These are phyloP conservation scores for Megacollybia platyphylla DNA, from an alignment of 1,284 basidiomycete genomes.

Conservation along the genomic window DNA sequence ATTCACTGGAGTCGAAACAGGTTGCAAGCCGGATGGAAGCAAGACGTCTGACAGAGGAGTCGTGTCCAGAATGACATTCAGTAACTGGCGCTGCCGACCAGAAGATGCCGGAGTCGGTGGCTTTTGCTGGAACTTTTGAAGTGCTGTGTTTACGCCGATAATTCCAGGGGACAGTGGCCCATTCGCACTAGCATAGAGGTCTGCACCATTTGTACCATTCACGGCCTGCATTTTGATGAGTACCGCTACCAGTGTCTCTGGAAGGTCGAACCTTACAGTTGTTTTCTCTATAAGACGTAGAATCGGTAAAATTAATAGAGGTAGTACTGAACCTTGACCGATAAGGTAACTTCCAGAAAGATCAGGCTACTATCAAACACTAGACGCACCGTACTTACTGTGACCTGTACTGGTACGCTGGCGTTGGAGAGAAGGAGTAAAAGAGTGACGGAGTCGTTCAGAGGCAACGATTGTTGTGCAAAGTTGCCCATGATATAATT, in stretches of 20 bases:
- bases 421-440: conserved; percentile 31
- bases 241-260: neutral
- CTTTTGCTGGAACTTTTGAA: conserved; percentile 6
- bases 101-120: conserved; percentile 3
- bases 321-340: conserved; percentile 35
- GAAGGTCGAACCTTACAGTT: conserved; percentile 27
- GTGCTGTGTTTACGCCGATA: neutral
- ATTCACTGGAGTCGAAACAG: conserved; percentile 21
- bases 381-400: conserved; percentile 15
- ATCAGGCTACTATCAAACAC: conserved; percentile 1
- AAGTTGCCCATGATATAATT: conserved; percentile 51
- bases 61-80: conserved; percentile 35
- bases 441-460: conserved; percentile 34
- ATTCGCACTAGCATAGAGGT: conserved; percentile 4
- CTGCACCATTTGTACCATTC: conserved; percentile 23
- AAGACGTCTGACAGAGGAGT: conserved; percentile 31
- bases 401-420: conserved; percentile 26
- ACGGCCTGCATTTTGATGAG: no score
- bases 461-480: conserved; percentile 42
- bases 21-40: conserved; percentile 33
- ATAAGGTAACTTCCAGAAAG: conserved; percentile 34
- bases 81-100: conserved; percentile 3
- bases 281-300: conserved; percentile 32
- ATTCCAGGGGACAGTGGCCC: conserved; percentile 1
- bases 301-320: conserved; percentile 32